Evolutionary conservation across 2,329 filamentous ascomycete species (phyloP).

Genomic region (Stachybotrys chartarum): DNA sequence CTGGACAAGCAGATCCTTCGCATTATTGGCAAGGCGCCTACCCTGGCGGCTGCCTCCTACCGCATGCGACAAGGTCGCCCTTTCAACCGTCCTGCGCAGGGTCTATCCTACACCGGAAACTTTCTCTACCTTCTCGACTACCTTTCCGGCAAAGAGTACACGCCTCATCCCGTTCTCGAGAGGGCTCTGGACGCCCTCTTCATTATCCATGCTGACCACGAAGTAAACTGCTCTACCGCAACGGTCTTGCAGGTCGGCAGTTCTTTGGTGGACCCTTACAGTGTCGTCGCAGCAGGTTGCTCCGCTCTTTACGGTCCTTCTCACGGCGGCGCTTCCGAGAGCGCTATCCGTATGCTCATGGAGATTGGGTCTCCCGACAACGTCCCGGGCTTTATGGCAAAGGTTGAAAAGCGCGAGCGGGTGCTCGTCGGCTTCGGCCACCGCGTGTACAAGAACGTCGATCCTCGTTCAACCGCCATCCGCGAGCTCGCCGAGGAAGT

Average conservation of each 20-base stretch:
- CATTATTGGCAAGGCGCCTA: constrained; percentile 44
- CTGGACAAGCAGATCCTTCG: constrained; percentile 46
- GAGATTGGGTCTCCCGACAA: constrained; percentile 43
- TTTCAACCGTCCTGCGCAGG: constrained; percentile 40
- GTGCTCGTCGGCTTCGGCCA: constrained; percentile 50
- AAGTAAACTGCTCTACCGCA: constrained; percentile 50
- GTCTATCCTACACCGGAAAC: constrained; percentile 46
- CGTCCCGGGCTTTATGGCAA: constrained; percentile 40
- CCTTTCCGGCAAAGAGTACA: constrained; percentile 37
- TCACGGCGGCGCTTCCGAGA: constrained; percentile 53
- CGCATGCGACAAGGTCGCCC: constrained; percentile 44
- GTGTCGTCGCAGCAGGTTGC: constrained; percentile 43
- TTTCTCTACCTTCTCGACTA: constrained; percentile 47
- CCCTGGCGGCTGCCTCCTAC: constrained; percentile 42
- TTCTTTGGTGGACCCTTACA: constrained; percentile 48
- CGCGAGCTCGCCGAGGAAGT: constrained; percentile 40
- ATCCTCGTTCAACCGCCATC: constrained; percentile 44
- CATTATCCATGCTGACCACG: constrained; percentile 51
- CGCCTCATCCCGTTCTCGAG: constrained; percentile 41
- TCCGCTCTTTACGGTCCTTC: constrained; percentile 48
- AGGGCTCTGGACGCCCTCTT: constrained; percentile 46
- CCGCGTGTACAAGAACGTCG: constrained; percentile 46
- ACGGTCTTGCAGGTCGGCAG: constrained; percentile 49
- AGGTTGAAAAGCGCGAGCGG: constrained; percentile 41
- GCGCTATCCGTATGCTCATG: constrained; percentile 46